phyloP scores from a whole-genome alignment of 768 basidiomycete species.

The Boletus bicolor region DNA sequence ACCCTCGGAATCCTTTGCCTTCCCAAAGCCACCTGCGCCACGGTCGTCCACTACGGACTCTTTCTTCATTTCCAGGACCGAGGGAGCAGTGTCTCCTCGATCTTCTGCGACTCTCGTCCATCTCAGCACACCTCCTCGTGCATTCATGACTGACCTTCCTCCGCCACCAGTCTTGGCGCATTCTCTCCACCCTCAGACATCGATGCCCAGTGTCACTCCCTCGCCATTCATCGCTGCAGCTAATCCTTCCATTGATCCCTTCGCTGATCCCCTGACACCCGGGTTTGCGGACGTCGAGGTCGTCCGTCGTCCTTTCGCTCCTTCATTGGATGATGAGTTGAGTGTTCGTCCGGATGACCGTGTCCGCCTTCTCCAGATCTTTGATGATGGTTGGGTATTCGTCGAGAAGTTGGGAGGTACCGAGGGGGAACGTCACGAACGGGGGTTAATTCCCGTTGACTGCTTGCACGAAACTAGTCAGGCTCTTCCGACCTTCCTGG shows the following conservation, averaged over 20 bases:
- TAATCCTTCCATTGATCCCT: slow-evolving; percentile 29
- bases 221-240: not conserved
- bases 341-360: slow-evolving; percentile 46
- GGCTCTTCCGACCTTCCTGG: slow-evolving; percentile 47
- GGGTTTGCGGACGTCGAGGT: slow-evolving; percentile 44
- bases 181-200: slow-evolving; percentile 10
- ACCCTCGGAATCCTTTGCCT: slow-evolving; percentile 63
- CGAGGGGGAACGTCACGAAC: slow-evolving; percentile 7
- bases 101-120: slow-evolving; percentile 22
- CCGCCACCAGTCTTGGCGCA: slow-evolving; percentile 13
- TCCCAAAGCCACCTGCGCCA: slow-evolving; percentile 58
- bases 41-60: not conserved
- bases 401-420: slow-evolving; percentile 43
- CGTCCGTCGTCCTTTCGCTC: slow-evolving; percentile 54
- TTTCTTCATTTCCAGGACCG: not conserved
- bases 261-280: slow-evolving; percentile 31
- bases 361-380: slow-evolving; percentile 51
- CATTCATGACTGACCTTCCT: slow-evolving; percentile 10
- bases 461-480: slow-evolving; percentile 53
- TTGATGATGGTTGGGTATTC: slow-evolving; percentile 71
- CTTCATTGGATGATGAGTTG: slow-evolving; percentile 59
- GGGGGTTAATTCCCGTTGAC: slow-evolving; percentile 67
- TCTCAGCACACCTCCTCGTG: slow-evolving; percentile 15
- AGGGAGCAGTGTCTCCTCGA: not conserved
- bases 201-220: not conserved